These are phyloP conservation scores for Medicago truncatula DNA, from an alignment of 306 rosid species.

Conservation along the genomic window DNA sequence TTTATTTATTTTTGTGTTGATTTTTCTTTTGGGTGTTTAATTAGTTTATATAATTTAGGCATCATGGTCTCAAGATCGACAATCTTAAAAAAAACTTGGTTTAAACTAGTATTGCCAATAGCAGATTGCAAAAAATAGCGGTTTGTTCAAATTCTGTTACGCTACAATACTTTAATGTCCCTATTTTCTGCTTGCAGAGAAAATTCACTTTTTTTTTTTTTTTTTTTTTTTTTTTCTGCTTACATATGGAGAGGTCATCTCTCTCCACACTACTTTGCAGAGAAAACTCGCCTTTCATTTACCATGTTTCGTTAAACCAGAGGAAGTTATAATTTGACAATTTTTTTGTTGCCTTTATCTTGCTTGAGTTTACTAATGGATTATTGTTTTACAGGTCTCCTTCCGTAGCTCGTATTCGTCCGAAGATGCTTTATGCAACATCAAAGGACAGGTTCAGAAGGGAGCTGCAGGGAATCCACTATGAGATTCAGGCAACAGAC, in stretches of 20 bases:
- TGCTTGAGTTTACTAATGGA: slow-evolving; percentile 22
- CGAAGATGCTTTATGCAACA: slow-evolving; percentile 88
- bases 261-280: background rate
- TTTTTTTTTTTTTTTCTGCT: background rate
- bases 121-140: too few relatives aligned
- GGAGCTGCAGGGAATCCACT: slow-evolving; percentile 80
- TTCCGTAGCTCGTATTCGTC: slow-evolving; percentile 71
- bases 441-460: slow-evolving; percentile 83
- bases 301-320: slow-evolving; percentile 1
- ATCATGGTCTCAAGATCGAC: background rate
- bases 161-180: background rate
- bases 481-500: slow-evolving; percentile 91
- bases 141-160: background rate
- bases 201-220: background rate
- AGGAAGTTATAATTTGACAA: slow-evolving; percentile 19
- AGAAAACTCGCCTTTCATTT: background rate
- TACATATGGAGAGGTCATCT: slow-evolving; percentile 6
- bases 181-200: too few relatives aligned
- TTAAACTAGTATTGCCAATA: too few relatives aligned
- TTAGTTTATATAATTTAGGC: background rate
- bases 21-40: slow-evolving; percentile 1
- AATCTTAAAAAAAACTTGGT: slow-evolving; percentile 8
- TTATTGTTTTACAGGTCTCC: slow-evolving; percentile 67
- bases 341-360: background rate
- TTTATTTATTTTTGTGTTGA: background rate